These are phyloP conservation scores for Phoma sp. DNA, from an alignment of 2,329 filamentous ascomycete genomes.

Conservation along the genomic window DNA sequence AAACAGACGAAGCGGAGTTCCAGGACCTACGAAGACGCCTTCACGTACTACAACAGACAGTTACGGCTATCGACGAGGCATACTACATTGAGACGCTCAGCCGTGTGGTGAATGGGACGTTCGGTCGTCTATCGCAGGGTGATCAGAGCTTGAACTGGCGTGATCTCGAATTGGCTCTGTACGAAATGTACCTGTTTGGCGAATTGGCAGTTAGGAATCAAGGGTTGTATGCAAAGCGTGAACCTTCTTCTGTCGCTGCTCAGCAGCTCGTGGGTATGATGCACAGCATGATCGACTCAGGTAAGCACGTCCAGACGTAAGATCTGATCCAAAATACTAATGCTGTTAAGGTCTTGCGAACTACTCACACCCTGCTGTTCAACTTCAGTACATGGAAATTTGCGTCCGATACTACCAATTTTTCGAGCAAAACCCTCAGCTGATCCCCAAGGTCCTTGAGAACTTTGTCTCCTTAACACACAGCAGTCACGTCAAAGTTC, in stretches of 20 bases:
- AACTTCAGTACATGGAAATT: slow-evolving; percentile 98
- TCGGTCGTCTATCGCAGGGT: slow-evolving; percentile 74
- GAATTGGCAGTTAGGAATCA: slow-evolving; percentile 90
- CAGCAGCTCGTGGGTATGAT: slow-evolving; percentile 90
- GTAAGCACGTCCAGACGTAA: slow-evolving; percentile 56
- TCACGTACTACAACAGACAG: slow-evolving; percentile 88
- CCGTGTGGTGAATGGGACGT: slow-evolving; percentile 85
- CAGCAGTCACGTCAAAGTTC: slow-evolving; percentile 84
- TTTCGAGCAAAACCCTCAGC: slow-evolving; percentile 82
- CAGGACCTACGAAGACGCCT: slow-evolving; percentile 90
- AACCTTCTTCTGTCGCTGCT: slow-evolving; percentile 78
- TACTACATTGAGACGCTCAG: slow-evolving; percentile 90
- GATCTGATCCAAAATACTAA: slow-evolving; percentile 12
- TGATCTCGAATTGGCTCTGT: slow-evolving; percentile 88
- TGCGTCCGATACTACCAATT: slow-evolving; percentile 93
- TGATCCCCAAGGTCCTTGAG: slow-evolving; percentile 86
- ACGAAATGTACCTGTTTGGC: slow-evolving; percentile 96
- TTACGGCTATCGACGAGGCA: slow-evolving; percentile 85
- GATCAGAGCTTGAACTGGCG: slow-evolving; percentile 87
- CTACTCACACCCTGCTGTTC: slow-evolving; percentile 87
- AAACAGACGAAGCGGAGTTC: slow-evolving; percentile 97
- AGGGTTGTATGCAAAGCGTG: slow-evolving; percentile 83
- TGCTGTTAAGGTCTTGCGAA: slow-evolving; percentile 71
- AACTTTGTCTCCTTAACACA: slow-evolving; percentile 92
- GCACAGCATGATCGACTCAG: slow-evolving; percentile 91